These are phyloP conservation scores for Chiua sp. DNA, from an alignment of 1,284 basidiomycete species.

Conservation along the genomic window DNA sequence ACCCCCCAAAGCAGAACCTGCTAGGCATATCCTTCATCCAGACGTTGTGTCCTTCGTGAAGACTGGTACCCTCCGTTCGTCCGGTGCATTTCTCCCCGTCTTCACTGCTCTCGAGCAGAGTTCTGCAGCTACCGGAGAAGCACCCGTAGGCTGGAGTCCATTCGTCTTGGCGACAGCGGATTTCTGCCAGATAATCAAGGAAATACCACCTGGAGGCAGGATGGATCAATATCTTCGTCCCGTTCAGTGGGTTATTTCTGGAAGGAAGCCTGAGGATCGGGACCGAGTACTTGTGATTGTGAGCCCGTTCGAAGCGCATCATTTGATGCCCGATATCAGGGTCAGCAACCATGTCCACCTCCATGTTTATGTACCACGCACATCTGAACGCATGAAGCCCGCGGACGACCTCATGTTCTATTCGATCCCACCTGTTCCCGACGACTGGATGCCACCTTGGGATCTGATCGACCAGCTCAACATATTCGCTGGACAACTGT, in stretches of 20 bases:
- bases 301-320: conserved; percentile 49
- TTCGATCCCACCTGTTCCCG: conserved; percentile 30
- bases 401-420: conserved; percentile 36
- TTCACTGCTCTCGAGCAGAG: conserved; percentile 13
- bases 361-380: conserved; percentile 45
- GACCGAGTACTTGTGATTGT: conserved; percentile 36
- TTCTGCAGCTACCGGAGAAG: neutral
- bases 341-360: conserved; percentile 37
- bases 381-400: conserved; percentile 37
- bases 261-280: neutral
- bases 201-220: neutral
- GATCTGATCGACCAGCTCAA: conserved; percentile 11
- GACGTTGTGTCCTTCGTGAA: conserved; percentile 19
- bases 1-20: neutral
- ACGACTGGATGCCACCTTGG: neutral
- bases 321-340: conserved; percentile 42
- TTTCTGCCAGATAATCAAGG: conserved; percentile 17
- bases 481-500: conserved; percentile 42
- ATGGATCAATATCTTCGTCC: conserved; percentile 41
- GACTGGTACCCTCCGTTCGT: too few species aligned
- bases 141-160: conserved; percentile 10
- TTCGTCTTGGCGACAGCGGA: conserved; percentile 29
- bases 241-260: conserved; percentile 47
- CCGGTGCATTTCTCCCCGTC: conserved; percentile 5
- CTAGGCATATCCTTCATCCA: neutral